Evolutionary conservation across 2,329 filamentous ascomycete genomes (phyloP).

Genomic region (Diaporthe sp.): DNA sequence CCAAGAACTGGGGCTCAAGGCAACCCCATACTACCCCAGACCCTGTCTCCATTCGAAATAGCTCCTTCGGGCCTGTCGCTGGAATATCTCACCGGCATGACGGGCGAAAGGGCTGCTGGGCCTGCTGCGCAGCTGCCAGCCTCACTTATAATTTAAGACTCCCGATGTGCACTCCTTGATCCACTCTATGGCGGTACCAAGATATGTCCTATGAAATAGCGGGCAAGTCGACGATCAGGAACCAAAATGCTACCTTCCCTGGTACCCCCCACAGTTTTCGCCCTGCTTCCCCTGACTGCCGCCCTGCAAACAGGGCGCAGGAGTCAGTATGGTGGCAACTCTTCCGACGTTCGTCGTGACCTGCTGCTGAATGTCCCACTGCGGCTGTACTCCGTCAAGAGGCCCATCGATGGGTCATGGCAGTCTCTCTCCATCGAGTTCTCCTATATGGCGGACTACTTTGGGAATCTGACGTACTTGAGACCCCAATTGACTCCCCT

Average conservation of each 20-base stretch:
- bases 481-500: background rate
- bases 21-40: constrained; percentile 28
- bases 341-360: constrained; percentile 1
- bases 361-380: background rate
- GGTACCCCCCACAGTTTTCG: background rate
- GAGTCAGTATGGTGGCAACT: background rate
- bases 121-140: background rate
- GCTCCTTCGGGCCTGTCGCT: constrained; percentile 17
- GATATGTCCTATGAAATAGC: background rate
- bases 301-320: constrained; percentile 34
- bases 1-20: constrained; percentile 1
- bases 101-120: background rate
- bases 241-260: constrained; percentile 12
- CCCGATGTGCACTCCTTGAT: background rate
- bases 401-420: constrained; percentile 26
- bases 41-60: background rate
- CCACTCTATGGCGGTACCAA: background rate
- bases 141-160: background rate
- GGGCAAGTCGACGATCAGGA: background rate
- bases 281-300: constrained; percentile 41
- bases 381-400: background rate
- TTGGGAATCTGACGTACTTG: constrained; percentile 31
- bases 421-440: constrained; percentile 33
- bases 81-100: constrained; percentile 18
- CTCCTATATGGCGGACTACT: constrained; percentile 33